These are phyloP conservation scores for Mycena sp. DNA, from an alignment of 1,284 basidiomycete species.

Conservation along the genomic window DNA sequence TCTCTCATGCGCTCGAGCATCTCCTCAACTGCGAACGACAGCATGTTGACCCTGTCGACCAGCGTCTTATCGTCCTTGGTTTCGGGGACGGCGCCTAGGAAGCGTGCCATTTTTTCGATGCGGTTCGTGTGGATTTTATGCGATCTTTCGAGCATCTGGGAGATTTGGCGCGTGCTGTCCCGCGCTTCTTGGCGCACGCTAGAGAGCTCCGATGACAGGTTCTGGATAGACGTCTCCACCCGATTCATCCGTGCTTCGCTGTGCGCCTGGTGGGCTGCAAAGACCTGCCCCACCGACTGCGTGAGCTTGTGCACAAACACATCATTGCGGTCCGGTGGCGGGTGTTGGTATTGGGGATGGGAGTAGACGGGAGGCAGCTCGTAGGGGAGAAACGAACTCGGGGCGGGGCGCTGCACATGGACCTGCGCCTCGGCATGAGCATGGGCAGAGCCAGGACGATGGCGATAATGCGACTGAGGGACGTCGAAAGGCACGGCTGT, in stretches of 20 bases:
- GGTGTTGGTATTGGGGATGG: neutral
- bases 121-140: neutral
- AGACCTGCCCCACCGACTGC: neutral
- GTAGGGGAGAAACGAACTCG: no score
- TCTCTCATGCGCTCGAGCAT: conserved; percentile 20
- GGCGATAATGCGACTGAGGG: no score
- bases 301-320: neutral
- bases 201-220: neutral
- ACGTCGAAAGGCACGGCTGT: no score
- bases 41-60: conserved; percentile 5
- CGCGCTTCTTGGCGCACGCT: neutral
- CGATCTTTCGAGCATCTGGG: conserved; percentile 8
- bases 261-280: neutral
- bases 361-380: no score
- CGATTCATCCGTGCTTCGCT: conserved; percentile 4
- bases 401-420: no score
- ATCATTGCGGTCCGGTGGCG: neutral
- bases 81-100: no score
- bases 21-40: conserved; percentile 20
- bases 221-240: neutral
- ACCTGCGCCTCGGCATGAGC: no score
- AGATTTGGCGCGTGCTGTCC: neutral
- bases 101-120: neutral
- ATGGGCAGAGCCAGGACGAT: no score
- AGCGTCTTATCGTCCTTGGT: conserved; percentile 11